Evolutionary conservation across 176 grass and related monocot genomes (phyloP), one percentile per base, ranked within the genome.

Genomic region (Juncus inflexus): DNA sequence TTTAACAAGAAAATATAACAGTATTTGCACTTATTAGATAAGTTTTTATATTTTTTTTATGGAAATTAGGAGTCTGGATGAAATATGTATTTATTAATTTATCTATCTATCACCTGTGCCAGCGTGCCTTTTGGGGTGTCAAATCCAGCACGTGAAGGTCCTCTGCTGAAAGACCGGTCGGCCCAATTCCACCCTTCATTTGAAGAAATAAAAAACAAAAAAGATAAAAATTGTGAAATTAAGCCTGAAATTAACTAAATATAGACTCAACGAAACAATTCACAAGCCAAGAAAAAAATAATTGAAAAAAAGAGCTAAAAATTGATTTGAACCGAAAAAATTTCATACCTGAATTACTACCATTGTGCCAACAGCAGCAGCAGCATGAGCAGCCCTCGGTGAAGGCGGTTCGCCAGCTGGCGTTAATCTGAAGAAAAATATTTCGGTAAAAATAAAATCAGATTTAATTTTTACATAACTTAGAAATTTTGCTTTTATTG

Each of bases 91-190:
- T 53, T 62, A 36, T 41, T 39, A 12, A 74, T 70, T 50, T 28
- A 28, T 28, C 2, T 28, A 28, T 28, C 2, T 12, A 77, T 61
- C 61, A 99, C 94, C 94, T 99, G 66, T 99, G 88, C 94, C 94
- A 99, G 55, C 94, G 85, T 7, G 94, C 87, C 12, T 78, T 83
- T 55, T 88, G 92, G 62, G 86, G 85, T 75, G 94, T 92, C 43
- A 99, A 71, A 65, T 99, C 94, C 56, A 99, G 52, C 77, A 99
- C 94, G 84, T 99, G 94, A 50, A 99, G 94, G 69, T 99, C 94
- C 80, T 99, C 94, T n/a, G 88, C 80, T 59, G 88, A 99, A 70
- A 99, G 86, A 60, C 94, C 94, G 69, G 85, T 79, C 65, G 94
- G 94, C 5, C 94, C 94, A 77, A 99, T 99, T 62, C 94, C 94